Evolutionary conservation across 108 stramenopile genomes (phyloP).

Genomic region (Chaetoceros muelleri): DNA sequence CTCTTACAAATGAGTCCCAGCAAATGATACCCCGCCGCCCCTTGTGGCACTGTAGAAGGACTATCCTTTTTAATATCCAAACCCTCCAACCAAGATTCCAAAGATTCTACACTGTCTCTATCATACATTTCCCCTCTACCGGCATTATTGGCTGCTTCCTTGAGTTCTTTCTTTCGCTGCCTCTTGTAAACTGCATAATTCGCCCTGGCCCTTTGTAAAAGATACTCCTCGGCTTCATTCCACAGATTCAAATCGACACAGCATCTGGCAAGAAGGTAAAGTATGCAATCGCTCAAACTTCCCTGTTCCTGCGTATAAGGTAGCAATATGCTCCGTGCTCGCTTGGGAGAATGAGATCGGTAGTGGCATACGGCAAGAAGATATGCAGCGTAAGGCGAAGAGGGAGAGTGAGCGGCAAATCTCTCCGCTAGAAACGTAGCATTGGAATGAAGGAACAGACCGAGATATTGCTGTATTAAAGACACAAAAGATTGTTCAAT

Average conservation of each 20-base stretch:
- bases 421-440: constrained; percentile 79
- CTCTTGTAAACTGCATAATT: constrained; percentile 12
- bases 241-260: constrained; percentile 55
- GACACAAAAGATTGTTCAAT: constrained; percentile 51
- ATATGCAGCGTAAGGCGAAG: constrained; percentile 43
- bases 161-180: constrained; percentile 3
- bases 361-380: constrained; percentile 65
- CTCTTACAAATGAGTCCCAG: constrained; percentile 70
- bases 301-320: constrained; percentile 6
- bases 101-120: constrained; percentile 17
- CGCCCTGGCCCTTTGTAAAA: constrained; percentile 29
- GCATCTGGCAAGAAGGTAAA: constrained; percentile 66
- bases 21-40: constrained; percentile 77
- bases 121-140: constrained; percentile 7
- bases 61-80: constrained; percentile 7
- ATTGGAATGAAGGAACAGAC: constrained; percentile 59
- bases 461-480: constrained; percentile 69
- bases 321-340: constrained; percentile 42
- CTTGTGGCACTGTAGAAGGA: constrained; percentile 76
- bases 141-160: constrained; percentile 1
- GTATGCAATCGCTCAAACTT: constrained; percentile 14
- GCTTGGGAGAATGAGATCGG: constrained; percentile 37
- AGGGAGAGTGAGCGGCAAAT: constrained; percentile 36
- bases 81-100: constrained; percentile 58
- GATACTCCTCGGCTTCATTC: constrained; percentile 63